phyloP scores from a whole-genome alignment of 192 early-diverging fungal species.

The Coemansia sp. region DNA sequence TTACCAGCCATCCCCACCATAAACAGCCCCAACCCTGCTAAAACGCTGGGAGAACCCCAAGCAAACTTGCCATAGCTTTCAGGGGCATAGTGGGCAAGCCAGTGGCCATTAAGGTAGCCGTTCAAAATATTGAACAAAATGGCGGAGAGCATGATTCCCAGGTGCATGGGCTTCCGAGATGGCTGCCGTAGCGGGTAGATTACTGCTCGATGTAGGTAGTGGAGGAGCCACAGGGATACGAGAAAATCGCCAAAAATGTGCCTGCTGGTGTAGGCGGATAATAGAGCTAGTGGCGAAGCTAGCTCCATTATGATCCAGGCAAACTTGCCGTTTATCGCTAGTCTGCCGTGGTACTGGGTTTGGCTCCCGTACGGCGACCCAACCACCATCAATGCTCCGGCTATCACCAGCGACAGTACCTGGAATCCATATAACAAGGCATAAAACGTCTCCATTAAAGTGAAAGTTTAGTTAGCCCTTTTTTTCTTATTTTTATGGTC shows the following conservation, averaged over 20 bases:
- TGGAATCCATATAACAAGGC: conserved; percentile 13
- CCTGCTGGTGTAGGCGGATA: conserved; percentile 9
- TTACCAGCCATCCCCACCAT: conserved; percentile 28
- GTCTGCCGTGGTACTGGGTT: conserved; percentile 19
- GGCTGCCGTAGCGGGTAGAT: conserved; percentile 44
- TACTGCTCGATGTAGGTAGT: conserved; percentile 45
- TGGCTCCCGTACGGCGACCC: conserved; percentile 53
- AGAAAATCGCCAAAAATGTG: background rate
- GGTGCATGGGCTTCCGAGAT: conserved; percentile 46
- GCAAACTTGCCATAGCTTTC: background rate
- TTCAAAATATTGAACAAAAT: conserved; percentile 46
- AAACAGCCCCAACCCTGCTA: conserved; percentile 20
- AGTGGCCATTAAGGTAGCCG: conserved; percentile 51
- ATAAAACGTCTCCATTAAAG: conserved; percentile 7
- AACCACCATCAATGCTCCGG: conserved; percentile 20
- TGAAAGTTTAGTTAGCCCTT: no score
- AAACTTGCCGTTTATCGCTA: conserved; percentile 23
- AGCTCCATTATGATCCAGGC: conserved; percentile 50
- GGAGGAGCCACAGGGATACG: conserved; percentile 22
- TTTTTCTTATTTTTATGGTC: background rate
- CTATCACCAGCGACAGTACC: conserved; percentile 10
- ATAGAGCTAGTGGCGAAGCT: conserved; percentile 25
- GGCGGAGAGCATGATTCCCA: conserved; percentile 36
- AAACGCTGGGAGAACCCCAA: background rate
- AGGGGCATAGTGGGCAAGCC: conserved; percentile 18